These are phyloP conservation scores for Colletotrichum kahawae DNA, from an alignment of 2,329 filamentous ascomycete species.

Conservation along the genomic window DNA sequence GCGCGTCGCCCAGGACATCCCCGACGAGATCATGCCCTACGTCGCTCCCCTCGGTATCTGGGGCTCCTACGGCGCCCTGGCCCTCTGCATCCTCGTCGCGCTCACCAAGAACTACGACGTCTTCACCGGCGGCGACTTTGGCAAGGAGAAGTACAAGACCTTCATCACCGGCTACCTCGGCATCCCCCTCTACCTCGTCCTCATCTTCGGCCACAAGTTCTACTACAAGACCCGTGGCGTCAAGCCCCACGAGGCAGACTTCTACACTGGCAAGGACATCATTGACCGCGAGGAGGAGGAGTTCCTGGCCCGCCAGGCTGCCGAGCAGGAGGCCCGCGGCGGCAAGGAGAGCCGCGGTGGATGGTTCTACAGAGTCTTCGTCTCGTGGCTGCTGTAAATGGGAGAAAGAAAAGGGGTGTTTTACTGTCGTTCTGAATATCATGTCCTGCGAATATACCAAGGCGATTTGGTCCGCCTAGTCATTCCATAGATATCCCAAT, in stretches of 20 bases:
- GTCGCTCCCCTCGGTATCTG: constrained; percentile 73
- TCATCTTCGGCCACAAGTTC: constrained; percentile 73
- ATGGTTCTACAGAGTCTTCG: constrained; percentile 30
- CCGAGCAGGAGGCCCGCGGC: constrained; percentile 27
- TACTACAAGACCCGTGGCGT: constrained; percentile 58
- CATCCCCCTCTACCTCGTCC: constrained; percentile 74
- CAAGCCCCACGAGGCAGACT: constrained; percentile 65
- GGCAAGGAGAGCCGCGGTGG: constrained; percentile 27
- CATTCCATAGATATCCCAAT: constrained; percentile 11
- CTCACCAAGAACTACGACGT: constrained; percentile 84
- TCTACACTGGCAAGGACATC: constrained; percentile 74
- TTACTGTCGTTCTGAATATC: constrained; percentile 4
- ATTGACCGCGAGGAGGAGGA: constrained; percentile 76
- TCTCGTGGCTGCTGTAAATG: constrained; percentile 26
- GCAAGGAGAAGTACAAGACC: constrained; percentile 63
- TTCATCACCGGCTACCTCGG: constrained; percentile 81
- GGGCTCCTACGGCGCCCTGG: constrained; percentile 71
- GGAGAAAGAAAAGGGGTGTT: background rate
- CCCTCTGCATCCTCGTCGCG: constrained; percentile 74
- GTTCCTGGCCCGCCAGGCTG: constrained; percentile 63
- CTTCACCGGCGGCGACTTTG: constrained; percentile 61
- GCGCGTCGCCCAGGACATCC: constrained; percentile 64
- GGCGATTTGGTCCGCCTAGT: constrained; percentile 16
- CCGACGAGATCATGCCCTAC: constrained; percentile 63
- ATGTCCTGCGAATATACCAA: constrained; percentile 21